Percentiles rank a stretch among this genome's conserved stretches.
These are phyloP conservation scores for Torulaspora quercuum DNA, from an alignment of 805 yeast genomes.

Conservation along the genomic window DNA sequence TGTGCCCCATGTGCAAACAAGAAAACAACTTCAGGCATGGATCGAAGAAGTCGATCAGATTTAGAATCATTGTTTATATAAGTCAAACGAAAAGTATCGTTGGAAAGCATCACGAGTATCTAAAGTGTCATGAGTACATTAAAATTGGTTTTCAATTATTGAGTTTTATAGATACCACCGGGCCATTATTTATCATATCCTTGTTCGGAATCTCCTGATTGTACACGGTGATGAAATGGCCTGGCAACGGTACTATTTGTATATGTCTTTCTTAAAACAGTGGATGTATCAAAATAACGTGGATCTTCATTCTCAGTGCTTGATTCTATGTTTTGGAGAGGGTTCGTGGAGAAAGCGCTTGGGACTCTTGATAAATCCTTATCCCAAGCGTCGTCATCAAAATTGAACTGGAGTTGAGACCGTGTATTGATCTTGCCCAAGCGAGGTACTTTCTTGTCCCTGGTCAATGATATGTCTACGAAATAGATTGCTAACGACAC, in stretches of 20 bases:
- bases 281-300: constrained; percentile 17
- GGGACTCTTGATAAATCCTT: constrained; percentile 11
- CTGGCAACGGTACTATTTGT: constrained; percentile 26
- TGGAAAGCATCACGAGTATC: no score
- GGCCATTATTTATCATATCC: no score
- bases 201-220: constrained; percentile 5
- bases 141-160: no score
- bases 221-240: constrained; percentile 1
- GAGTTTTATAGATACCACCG: no score
- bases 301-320: constrained; percentile 12
- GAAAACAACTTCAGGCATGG: constrained; percentile 33
- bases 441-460: constrained; percentile 15
- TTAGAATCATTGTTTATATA: constrained; percentile 11
- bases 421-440: constrained; percentile 8
- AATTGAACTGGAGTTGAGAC: constrained; percentile 15
- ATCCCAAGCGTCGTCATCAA: constrained; percentile 16
- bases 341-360: constrained; percentile 8
- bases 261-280: constrained; percentile 18
- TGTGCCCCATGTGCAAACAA: constrained; percentile 36
- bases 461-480: constrained; percentile 27
- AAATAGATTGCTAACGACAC: constrained; percentile 45
- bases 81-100: no score
- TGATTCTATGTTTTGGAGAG: constrained; percentile 2
- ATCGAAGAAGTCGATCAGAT: constrained; percentile 33
- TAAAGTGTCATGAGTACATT: no score